A percentile compares a stretch with the other conserved stretches of the same genome.
These are phyloP conservation scores for Saccharomyces pastorianus DNA, from an alignment of 1,139 yeast genomes.

Conservation along the genomic window DNA sequence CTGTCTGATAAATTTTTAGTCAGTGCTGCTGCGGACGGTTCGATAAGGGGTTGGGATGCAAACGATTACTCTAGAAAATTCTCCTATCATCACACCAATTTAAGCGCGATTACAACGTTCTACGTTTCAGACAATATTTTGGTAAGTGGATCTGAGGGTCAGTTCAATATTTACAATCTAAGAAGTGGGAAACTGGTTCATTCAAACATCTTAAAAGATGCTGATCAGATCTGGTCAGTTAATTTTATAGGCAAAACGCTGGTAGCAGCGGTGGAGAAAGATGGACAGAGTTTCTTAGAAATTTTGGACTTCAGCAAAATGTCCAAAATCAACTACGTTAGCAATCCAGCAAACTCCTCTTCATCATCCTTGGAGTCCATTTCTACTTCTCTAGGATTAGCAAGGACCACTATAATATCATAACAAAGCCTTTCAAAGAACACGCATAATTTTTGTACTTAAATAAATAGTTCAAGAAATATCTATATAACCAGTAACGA, in stretches of 20 bases:
- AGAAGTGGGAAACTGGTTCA: constrained; percentile 68
- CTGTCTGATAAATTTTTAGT: constrained; percentile 74
- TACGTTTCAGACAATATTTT: constrained; percentile 80
- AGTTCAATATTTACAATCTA: constrained; percentile 81
- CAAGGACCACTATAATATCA: not conserved
- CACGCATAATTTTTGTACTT: not conserved
- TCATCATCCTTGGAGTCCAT: not conserved
- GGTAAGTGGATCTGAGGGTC: constrained; percentile 79
- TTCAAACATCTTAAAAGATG: constrained; percentile 60
- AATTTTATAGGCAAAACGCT: constrained; percentile 77
- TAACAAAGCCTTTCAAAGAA: not conserved
- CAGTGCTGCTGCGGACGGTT: constrained; percentile 93
- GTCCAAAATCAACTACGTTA: not conserved
- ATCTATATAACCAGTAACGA: not conserved
- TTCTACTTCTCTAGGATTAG: not conserved
- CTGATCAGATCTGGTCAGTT: constrained; percentile 92
- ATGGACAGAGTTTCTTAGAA: constrained; percentile 62
- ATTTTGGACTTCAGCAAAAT: constrained; percentile 61
- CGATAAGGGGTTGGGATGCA: constrained; percentile 90
- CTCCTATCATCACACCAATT: constrained; percentile 75
- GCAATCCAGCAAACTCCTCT: not conserved
- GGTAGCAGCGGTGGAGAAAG: constrained; percentile 81
- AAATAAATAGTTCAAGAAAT: not conserved
- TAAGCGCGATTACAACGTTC: constrained; percentile 69
- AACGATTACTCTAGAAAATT: constrained; percentile 59